A percentile compares a stretch with the other conserved stretches of the same genome.
These are phyloP conservation scores for Sisymbrium irio DNA, from an alignment of 345 rosid genomes.

Conservation along the genomic window DNA sequence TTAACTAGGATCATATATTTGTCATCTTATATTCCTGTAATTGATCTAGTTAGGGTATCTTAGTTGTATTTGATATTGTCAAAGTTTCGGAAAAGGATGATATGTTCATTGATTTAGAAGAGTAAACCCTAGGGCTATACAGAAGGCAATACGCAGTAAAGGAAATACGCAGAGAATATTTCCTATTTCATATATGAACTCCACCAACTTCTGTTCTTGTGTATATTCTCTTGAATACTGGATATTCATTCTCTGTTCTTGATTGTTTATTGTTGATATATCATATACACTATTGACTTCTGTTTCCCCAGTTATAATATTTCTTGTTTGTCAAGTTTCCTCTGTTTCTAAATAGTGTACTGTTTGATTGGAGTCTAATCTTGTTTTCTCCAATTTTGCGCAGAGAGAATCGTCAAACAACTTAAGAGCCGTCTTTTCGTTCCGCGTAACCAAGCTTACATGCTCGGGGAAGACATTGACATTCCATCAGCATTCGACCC, in stretches of 20 bases:
- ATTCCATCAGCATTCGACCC: constrained; percentile 72
- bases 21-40: too few relatives aligned
- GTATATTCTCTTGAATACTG: background rate
- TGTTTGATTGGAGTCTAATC: background rate
- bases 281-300: too few relatives aligned
- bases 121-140: too few relatives aligned
- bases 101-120: too few relatives aligned
- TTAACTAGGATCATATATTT: too few relatives aligned
- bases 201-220: background rate
- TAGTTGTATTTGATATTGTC: too few relatives aligned
- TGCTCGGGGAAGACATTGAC: constrained; percentile 65
- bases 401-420: constrained; percentile 7
- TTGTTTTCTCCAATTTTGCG: background rate
- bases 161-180: too few relatives aligned
- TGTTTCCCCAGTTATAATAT: background rate
- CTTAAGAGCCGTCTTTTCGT: background rate
- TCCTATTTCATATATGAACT: too few relatives aligned
- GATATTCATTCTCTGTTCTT: too few relatives aligned
- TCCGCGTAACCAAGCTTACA: constrained; percentile 50
- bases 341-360: background rate
- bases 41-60: too few relatives aligned
- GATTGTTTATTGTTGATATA: background rate
- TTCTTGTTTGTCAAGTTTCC: background rate
- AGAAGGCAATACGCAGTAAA: too few relatives aligned
- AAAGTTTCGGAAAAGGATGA: too few relatives aligned